phyloP scores from a whole-genome alignment of 139 green algal genomes.

The Coccomyxa sp. region DNA sequence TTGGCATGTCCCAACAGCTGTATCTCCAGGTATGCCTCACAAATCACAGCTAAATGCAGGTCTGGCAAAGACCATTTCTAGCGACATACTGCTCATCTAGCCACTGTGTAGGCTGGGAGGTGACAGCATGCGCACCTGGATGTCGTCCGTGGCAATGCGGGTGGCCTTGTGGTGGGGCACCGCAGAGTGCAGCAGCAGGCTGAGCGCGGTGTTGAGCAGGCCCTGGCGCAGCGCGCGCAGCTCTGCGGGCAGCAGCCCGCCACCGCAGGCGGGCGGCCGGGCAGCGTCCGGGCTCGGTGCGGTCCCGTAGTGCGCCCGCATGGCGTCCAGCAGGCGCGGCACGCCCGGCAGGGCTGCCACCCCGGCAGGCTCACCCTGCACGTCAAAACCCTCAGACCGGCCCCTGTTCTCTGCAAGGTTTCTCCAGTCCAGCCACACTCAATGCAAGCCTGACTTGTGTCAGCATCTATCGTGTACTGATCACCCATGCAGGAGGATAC shows the following conservation, averaged over 20 bases:
- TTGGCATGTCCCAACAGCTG: too few relatives aligned
- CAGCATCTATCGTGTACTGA: too few relatives aligned
- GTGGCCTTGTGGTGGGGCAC: neutral
- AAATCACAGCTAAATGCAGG: too few relatives aligned
- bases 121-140: neutral
- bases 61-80: too few relatives aligned
- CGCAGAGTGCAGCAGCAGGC: constrained; percentile 7
- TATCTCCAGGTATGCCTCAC: too few relatives aligned
- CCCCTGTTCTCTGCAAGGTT: too few relatives aligned
- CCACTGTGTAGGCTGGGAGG: too few relatives aligned
- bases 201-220: constrained; percentile 11
- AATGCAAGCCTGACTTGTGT: too few relatives aligned
- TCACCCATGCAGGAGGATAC: too few relatives aligned
- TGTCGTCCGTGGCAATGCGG: neutral
- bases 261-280: constrained; percentile 2
- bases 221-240: constrained; percentile 13
- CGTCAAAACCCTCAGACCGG: too few relatives aligned
- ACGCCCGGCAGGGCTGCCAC: constrained; percentile 15
- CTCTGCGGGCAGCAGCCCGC: neutral
- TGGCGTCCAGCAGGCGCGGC: constrained; percentile 5
- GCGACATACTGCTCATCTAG: too few relatives aligned
- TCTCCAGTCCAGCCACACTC: too few relatives aligned
- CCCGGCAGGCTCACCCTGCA: constrained; percentile 15
- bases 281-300: neutral
- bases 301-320: constrained; percentile 12